Evolutionary conservation across 192 early-diverging fungal genomes (phyloP).

Genomic region (Chytriomyces confervae): DNA sequence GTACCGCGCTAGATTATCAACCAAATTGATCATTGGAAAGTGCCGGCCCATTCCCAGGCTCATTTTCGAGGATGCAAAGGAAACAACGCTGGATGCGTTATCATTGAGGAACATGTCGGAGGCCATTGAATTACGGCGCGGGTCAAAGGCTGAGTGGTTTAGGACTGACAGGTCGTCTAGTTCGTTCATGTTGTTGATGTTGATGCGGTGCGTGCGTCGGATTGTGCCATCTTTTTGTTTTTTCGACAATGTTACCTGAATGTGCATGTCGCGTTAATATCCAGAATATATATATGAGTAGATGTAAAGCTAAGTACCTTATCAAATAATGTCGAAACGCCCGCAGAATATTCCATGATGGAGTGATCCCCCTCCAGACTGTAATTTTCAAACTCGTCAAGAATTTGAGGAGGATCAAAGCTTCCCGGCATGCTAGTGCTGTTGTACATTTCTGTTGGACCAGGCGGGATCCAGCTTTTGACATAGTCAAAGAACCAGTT

Average conservation of each 20-base stretch:
- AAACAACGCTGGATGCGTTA: not conserved
- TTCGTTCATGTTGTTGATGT: not conserved
- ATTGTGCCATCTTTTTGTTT: conserved; percentile 2
- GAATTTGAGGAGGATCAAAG: not conserved
- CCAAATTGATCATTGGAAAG: conserved; percentile 34
- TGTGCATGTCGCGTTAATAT: not conserved
- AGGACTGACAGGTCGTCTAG: not conserved
- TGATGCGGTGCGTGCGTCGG: conserved; percentile 10
- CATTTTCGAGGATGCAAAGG: not conserved
- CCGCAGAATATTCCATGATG: not conserved
- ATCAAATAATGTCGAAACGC: conserved; percentile 21
- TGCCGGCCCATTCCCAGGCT: conserved; percentile 32
- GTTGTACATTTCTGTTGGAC: not conserved
- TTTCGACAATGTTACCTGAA: conserved; percentile 3
- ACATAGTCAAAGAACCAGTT: conserved; percentile 21
- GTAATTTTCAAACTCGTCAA: conserved; percentile 13
- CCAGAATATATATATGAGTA: not conserved
- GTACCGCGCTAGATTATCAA: conserved; percentile 47
- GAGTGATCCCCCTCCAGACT: not conserved
- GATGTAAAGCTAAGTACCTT: not conserved
- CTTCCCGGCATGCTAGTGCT: conserved; percentile 22
- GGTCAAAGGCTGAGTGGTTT: not conserved
- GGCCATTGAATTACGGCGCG: not conserved
- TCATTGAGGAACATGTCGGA: not conserved
- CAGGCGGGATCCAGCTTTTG: conserved; percentile 16